phyloP scores from a whole-genome alignment of 2,329 filamentous ascomycete species.

The Gaeumannomyces tritici region DNA sequence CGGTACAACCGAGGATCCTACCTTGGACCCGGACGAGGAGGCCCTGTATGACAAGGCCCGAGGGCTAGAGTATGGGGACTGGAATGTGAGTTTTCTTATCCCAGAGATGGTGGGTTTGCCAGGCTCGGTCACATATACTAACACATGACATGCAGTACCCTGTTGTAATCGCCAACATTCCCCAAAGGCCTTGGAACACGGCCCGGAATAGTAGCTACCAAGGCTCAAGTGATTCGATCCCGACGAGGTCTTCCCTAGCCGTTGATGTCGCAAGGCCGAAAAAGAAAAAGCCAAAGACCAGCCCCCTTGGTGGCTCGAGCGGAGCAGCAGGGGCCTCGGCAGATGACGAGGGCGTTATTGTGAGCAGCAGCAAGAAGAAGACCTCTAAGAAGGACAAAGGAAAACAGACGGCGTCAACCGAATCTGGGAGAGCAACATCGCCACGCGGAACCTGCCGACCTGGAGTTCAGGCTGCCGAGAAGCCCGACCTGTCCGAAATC shows the following conservation, averaged over 20 bases:
- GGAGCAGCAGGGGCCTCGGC: background rate
- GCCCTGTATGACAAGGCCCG: conserved; percentile 60
- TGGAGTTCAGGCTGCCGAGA: conserved; percentile 1
- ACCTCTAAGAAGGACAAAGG: conserved; percentile 13
- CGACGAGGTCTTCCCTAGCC: background rate
- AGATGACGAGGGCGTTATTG: background rate
- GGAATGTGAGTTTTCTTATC: conserved; percentile 62
- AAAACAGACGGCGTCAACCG: conserved; percentile 6
- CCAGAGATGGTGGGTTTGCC: background rate
- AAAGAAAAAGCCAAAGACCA: background rate
- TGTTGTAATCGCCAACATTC: conserved; percentile 65
- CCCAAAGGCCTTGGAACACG: conserved; percentile 24
- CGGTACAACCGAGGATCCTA: conserved; percentile 37
- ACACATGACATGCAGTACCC: conserved; percentile 57
- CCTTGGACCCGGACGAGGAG: conserved; percentile 63
- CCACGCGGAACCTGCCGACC: conserved; percentile 3
- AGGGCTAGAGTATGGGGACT: conserved; percentile 73
- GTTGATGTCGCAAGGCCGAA: background rate
- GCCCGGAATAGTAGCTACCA: background rate
- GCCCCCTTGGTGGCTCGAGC: background rate
- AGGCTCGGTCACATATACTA: background rate
- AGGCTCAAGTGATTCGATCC: background rate
- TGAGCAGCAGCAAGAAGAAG: background rate
- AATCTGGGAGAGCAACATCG: conserved; percentile 2
- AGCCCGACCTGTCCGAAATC: conserved; percentile 5